Evolutionary conservation across 495 filamentous ascomycete genomes (phyloP), one percentile per base, ranked within the genome.

Genomic region (Penicillium nucicola): DNA sequence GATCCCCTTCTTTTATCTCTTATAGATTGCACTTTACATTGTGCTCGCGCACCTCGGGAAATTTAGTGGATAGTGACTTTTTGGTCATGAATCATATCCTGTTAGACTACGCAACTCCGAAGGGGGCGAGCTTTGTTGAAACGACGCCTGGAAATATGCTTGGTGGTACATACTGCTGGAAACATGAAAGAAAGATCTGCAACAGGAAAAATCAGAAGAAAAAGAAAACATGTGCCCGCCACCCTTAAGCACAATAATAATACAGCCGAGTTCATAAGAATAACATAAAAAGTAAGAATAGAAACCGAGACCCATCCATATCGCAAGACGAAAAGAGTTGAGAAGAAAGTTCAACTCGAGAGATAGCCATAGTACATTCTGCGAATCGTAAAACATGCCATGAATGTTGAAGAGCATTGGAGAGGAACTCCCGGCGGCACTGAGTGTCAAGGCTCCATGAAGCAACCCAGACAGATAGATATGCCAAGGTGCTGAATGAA

Each of bases 281-380:
- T 46, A 34, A 20, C 11, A 10, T 20, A 9, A 46, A 28, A 5
- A 6, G 33, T 17, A n/a, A 20, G 17, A 22, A 32, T 23, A 38
- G 11, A 39, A 32, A 18, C 7, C 8, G n/a, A 37, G 22, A 9
- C 9, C 32, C 42, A 38, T 36, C 9, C 28, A 22, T 31, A 22
- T 52, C 42, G 10, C 32, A 23, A 38, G 40, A 30, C 37, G 30
- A 38, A 18, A 55, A 18, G 25, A 40, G 10, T 31, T 15, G 22
- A 46, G 28, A 13, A 30, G 46, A 44, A 42, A 31, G 12, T 15
- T 32, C 23, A 37, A 32, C 20, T 20, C 32, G 35, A 31, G 39
- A 17, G 42, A 56, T 53, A 62, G 48, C 53, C 35, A 34, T 30
- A 25, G 41, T 57, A 59, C 53, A 65, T 65, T 49, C 44, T 58